phyloP scores from a whole-genome alignment of 1,139 yeast species.

The Protomyces gravidus region DNA sequence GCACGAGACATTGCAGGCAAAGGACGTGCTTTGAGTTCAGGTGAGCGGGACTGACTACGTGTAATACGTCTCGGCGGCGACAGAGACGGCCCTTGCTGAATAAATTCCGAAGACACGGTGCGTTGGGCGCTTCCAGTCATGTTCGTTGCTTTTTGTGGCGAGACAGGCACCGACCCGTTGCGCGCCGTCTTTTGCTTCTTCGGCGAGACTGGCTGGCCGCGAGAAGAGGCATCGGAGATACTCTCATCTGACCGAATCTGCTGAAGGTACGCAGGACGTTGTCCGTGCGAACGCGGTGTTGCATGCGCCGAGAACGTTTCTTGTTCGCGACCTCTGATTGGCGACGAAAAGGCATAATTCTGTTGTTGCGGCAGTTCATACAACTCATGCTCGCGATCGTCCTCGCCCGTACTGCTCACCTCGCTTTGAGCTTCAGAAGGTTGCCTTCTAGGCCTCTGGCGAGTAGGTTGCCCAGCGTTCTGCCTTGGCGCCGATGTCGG shows the following conservation, averaged over 20 bases:
- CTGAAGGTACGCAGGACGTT: not conserved
- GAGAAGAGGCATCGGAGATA: not conserved
- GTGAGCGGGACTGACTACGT: constrained; percentile 20
- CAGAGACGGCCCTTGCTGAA: not conserved
- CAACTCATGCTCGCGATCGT: not conserved
- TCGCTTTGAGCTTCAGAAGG: not conserved
- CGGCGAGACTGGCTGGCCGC: not conserved
- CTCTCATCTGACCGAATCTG: not conserved
- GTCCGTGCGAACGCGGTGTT: not conserved
- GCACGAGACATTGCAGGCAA: not conserved
- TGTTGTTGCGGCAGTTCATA: not conserved
- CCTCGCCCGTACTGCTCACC: not conserved
- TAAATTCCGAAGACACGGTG: not conserved
- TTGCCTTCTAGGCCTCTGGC: not conserved
- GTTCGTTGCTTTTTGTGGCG: not conserved
- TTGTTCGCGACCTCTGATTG: not conserved
- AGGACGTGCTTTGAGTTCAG: not conserved
- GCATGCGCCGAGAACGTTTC: not conserved
- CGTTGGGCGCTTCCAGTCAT: not conserved
- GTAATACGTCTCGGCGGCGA: constrained; percentile 16
- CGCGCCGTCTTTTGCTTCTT: not conserved
- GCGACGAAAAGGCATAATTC: not conserved
- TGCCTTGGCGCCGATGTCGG: not conserved
- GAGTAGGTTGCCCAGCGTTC: not conserved
- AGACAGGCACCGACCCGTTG: not conserved